Base-by-base conservation (phyloP, 768 basidiomycete genomes). In the Boletus pseudopeckii region DNA sequence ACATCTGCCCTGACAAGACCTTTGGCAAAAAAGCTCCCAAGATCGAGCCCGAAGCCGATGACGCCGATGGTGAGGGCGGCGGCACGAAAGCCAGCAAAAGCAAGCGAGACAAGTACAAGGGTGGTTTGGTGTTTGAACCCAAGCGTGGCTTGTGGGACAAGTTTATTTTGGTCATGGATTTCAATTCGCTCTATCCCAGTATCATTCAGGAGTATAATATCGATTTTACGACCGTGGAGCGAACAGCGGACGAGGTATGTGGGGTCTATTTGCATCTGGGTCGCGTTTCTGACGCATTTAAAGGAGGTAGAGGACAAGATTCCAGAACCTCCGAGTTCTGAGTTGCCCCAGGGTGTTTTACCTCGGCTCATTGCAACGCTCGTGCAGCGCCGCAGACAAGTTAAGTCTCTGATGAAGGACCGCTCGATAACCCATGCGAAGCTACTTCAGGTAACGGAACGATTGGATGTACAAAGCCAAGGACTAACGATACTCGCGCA, bases 131-230 rank as follows among this genome's bases (percentile, higher is more conserved):
- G 18, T 94, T 99, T 59, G 92, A 97, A 54, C 97, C 97, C 2
- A 95, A 97, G 74, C 79, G 91, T 50, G 92, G 95, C 11, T 75
- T 99, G 38, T 98, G 92, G 91, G 97, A 98, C 75, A 95, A 86
- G 63, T 97, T 80, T 67, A 90, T 98, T 71, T 80, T 99, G 17
- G 97, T 99, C 71, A 99, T 99, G 97, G 97, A 99, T 71, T 99
- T 98, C 85, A 99, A 99, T 72, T 97, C 94, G 56, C 78, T 99
- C 52, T 99, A 99, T 68, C 97, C 97, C 7, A 94, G 91, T 69
- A 99, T 99, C 76, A 99, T 99, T 45, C 97, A 98, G 66, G 97
- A 99, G 76, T 99, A 91, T 68, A 98, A 99, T 69, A 98, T 99
- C 61, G 97, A 98, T 72, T 98, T 98, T 64, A 98, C 97, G 10